A percentile compares a stretch with the other conserved stretches of the same genome.
phyloP scores from a whole-genome alignment of 306 rosid genomes.

The Medicago arabica region DNA sequence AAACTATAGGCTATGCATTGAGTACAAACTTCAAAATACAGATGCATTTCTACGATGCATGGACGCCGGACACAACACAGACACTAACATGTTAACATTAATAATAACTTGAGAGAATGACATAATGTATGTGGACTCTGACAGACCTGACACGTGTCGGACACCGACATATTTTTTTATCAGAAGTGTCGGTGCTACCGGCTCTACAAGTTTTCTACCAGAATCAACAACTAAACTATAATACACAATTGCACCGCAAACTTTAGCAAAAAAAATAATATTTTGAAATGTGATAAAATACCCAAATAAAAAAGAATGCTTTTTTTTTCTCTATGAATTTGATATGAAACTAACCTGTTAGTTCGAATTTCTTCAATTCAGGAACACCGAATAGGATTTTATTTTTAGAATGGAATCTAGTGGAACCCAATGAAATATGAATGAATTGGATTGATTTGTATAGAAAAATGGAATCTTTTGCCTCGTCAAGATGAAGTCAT shows the following conservation, averaged over 20 bases:
- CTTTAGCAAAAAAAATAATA: neutral
- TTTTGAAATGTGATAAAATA: neutral
- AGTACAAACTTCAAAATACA: constrained; percentile 32
- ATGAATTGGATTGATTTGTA: constrained; percentile 43
- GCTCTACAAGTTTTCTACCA: neutral
- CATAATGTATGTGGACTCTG: too few species aligned
- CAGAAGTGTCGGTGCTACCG: too few species aligned
- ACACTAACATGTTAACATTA: too few species aligned
- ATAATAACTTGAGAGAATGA: too few species aligned
- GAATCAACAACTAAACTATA: constrained; percentile 16
- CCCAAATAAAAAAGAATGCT: neutral
- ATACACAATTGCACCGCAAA: too few species aligned
- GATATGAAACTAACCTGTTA: constrained; percentile 31
- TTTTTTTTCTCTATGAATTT: neutral
- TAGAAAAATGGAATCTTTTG: neutral
- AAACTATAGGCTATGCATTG: constrained; percentile 6
- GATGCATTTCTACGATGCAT: neutral
- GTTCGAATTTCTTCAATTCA: constrained; percentile 24
- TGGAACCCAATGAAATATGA: constrained; percentile 50
- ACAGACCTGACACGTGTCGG: too few species aligned
- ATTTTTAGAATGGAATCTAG: constrained; percentile 52
- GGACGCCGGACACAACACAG: too few species aligned
- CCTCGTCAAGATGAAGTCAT: neutral
- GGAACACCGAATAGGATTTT: constrained; percentile 32
- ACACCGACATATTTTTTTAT: too few species aligned